phyloP scores from a whole-genome alignment of 345 rosid genomes.

The Populus simonii region DNA sequence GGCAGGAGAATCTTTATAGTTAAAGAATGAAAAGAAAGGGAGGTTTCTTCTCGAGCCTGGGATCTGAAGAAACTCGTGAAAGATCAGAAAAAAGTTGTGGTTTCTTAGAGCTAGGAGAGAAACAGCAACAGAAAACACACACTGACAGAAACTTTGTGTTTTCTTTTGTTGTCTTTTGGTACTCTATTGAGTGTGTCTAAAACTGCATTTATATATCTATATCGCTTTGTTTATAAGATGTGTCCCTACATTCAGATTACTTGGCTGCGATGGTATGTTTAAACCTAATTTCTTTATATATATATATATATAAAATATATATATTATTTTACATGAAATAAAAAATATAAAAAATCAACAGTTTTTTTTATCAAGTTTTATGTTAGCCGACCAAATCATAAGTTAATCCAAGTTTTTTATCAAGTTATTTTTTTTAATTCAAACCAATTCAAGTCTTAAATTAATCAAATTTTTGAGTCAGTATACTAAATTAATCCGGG shows the following conservation, averaged over 20 bases:
- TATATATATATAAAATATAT: too few species aligned
- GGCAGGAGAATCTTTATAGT: neutral
- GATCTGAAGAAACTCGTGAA: neutral
- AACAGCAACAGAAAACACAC: neutral
- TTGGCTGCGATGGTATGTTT: too few species aligned
- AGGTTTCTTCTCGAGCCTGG: neutral
- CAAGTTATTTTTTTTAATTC: too few species aligned
- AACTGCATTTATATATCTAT: neutral
- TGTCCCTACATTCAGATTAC: too few species aligned
- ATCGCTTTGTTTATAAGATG: neutral
- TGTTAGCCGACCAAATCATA: too few species aligned
- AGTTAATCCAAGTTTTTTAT: too few species aligned
- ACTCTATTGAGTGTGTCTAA: neutral
- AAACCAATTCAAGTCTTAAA: too few species aligned
- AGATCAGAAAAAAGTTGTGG: neutral
- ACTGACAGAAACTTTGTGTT: neutral
- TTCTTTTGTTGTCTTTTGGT: neutral
- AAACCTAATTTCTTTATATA: too few species aligned
- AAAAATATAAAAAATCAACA: too few species aligned
- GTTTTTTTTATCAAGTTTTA: too few species aligned
- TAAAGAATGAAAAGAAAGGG: neutral
- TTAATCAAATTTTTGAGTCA: too few species aligned
- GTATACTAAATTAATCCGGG: fast-evolving
- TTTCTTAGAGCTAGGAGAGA: neutral
- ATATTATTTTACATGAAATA: too few species aligned